phyloP scores from a whole-genome alignment of 345 rosid genomes.

The Toxicodendron radicans region DNA sequence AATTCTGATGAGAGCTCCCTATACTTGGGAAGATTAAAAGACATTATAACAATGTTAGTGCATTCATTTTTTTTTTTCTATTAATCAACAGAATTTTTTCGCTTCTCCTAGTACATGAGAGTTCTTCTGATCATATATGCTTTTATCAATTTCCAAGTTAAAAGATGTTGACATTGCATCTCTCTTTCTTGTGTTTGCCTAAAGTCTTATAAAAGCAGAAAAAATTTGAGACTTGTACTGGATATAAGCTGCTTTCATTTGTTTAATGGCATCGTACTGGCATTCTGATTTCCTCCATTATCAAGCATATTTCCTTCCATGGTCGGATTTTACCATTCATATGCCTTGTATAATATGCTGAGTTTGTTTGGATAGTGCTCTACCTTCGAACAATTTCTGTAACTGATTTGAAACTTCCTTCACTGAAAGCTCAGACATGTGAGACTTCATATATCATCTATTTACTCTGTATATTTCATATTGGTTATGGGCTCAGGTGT shows the following conservation, averaged over 20 bases:
- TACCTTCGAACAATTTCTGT: neutral
- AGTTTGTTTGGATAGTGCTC: no score
- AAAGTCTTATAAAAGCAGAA: neutral
- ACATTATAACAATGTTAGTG: no score
- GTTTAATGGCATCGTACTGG: neutral
- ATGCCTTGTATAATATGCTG: neutral
- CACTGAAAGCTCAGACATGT: neutral
- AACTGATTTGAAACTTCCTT: neutral
- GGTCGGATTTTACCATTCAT: neutral
- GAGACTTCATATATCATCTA: neutral
- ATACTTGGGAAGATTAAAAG: no score
- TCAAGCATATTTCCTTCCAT: neutral
- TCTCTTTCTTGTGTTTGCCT: neutral
- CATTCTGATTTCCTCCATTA: neutral
- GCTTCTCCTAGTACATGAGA: neutral
- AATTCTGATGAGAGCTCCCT: no score
- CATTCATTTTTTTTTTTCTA: neutral
- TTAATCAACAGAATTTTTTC: neutral
- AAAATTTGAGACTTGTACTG: neutral
- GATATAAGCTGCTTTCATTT: neutral
- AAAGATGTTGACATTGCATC: neutral
- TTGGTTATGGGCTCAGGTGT: constrained; percentile 19
- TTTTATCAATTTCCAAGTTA: neutral
- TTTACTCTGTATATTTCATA: neutral
- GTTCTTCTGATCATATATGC: neutral